These are phyloP conservation scores for Dothistroma pini DNA, from an alignment of 2,329 filamentous ascomycete genomes.

Conservation along the genomic window DNA sequence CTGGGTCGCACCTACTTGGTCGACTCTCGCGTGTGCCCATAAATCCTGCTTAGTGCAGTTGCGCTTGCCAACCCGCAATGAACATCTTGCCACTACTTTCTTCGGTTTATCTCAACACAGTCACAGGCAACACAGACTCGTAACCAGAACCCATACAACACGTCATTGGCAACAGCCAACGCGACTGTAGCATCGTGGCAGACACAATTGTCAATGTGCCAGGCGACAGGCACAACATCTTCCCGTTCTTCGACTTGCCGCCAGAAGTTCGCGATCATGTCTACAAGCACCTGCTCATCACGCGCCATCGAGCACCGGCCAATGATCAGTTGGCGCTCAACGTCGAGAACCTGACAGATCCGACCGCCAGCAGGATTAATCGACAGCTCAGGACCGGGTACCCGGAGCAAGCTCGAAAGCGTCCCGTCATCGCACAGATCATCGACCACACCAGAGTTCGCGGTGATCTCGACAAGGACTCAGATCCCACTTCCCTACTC, in stretches of 20 bases:
- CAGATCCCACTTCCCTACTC: neutral
- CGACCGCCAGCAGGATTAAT: neutral
- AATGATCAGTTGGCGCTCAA: neutral
- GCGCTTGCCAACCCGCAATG: neutral
- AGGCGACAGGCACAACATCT: slow-evolving; percentile 20
- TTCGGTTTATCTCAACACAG: too few relatives aligned
- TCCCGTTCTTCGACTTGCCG: slow-evolving; percentile 15
- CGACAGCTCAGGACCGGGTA: neutral
- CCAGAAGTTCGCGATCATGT: slow-evolving; percentile 10
- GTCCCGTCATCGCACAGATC: neutral
- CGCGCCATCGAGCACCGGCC: neutral
- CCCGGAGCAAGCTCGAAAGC: neutral
- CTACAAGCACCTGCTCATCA: slow-evolving; percentile 5
- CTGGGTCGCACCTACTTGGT: too few relatives aligned
- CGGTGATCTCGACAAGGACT: neutral
- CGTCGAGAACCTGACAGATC: neutral
- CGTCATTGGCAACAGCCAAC: too few relatives aligned
- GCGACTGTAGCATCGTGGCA: neutral
- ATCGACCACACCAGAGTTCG: neutral
- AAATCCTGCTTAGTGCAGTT: neutral
- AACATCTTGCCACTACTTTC: too few relatives aligned
- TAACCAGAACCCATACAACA: too few relatives aligned
- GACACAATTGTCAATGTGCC: neutral
- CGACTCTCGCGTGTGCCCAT: neutral
- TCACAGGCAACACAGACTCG: too few relatives aligned